Evolutionary conservation across 805 yeast species (phyloP).

Genomic region (Jamesozyma rosinii): DNA sequence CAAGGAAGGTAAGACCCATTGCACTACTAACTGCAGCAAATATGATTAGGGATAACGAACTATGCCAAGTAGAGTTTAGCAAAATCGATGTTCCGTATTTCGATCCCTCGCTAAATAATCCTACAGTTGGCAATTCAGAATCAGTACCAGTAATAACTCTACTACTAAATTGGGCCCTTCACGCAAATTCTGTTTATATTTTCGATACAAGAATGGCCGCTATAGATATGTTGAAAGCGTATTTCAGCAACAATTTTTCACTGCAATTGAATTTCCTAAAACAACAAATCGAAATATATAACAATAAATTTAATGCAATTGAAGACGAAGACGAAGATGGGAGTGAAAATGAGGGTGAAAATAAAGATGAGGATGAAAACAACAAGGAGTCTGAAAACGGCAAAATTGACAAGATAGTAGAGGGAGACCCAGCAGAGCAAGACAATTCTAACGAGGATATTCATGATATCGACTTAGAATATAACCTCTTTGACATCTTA

Average conservation of each 20-base stretch:
- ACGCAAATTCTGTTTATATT: constrained; percentile 69
- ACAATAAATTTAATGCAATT: constrained; percentile 10
- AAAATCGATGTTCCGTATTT: constrained; percentile 86
- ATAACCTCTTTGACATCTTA: constrained; percentile 58
- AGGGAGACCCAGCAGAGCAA: constrained; percentile 4
- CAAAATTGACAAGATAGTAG: not conserved
- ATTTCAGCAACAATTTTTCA: constrained; percentile 52
- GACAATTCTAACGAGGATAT: not conserved
- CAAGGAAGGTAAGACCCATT: constrained; percentile 53
- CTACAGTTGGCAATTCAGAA: constrained; percentile 13
- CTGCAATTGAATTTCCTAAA: constrained; percentile 54
- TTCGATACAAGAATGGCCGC: constrained; percentile 79
- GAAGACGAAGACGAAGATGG: constrained; percentile 9
- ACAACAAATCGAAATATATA: constrained; percentile 50
- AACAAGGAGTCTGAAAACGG: constrained; percentile 11
- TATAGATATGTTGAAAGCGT: constrained; percentile 54
- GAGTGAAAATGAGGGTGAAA: constrained; percentile 25
- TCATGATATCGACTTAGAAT: constrained; percentile 26
- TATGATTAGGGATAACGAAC: constrained; percentile 55
- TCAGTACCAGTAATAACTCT: constrained; percentile 65
- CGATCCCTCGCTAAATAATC: constrained; percentile 49
- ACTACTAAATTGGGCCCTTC: constrained; percentile 72
- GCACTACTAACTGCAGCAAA: constrained; percentile 74
- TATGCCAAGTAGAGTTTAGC: constrained; percentile 61
- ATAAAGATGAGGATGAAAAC: constrained; percentile 19